These are phyloP conservation scores for Rhizopogon parksii DNA, from an alignment of 1,284 basidiomycete species.

Conservation along the genomic window DNA sequence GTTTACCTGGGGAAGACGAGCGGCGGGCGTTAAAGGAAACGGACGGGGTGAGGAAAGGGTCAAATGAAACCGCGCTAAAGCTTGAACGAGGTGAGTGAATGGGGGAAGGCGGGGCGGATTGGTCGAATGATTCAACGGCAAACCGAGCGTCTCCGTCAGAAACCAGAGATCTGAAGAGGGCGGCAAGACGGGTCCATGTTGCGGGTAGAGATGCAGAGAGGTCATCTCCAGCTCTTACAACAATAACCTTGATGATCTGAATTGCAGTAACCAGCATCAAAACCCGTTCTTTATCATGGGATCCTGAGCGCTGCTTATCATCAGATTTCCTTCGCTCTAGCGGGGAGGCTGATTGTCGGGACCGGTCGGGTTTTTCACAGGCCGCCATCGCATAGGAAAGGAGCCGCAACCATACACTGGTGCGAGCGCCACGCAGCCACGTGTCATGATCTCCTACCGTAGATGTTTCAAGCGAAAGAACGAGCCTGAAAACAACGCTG, in stretches of 20 bases:
- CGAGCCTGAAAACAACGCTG: conserved; percentile 57
- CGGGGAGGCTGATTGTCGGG: conserved; percentile 11
- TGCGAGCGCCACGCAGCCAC: conserved; percentile 39
- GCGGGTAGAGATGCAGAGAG: conserved; percentile 47
- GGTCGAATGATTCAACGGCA: conserved; percentile 33
- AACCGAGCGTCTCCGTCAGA: conserved; percentile 54
- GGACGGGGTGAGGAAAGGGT: conserved; percentile 21
- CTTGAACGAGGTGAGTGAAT: conserved; percentile 36
- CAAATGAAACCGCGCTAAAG: conserved; percentile 20
- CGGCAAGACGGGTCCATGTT: conserved; percentile 55
- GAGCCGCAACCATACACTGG: conserved; percentile 59
- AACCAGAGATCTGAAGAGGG: conserved; percentile 44
- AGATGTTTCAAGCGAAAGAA: conserved; percentile 47
- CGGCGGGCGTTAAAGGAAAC: conserved; percentile 14
- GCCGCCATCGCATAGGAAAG: conserved; percentile 51
- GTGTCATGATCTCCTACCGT: conserved; percentile 37
- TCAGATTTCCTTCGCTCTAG: conserved; percentile 39
- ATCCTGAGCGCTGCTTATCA: conserved; percentile 28
- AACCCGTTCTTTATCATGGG: conserved; percentile 29
- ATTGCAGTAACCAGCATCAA: conserved; percentile 49
- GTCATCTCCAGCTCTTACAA: conserved; percentile 57
- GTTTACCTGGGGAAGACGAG: conserved; percentile 24
- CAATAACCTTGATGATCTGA: conserved; percentile 65
- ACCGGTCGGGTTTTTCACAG: conserved; percentile 22
- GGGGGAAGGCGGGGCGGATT: conserved; percentile 41